A percentile compares a stretch with the other conserved stretches of the same genome.
Conservation (phyloP, 768 basidiomycete species). For the Tubosaeta brunneosetosa region DNA sequence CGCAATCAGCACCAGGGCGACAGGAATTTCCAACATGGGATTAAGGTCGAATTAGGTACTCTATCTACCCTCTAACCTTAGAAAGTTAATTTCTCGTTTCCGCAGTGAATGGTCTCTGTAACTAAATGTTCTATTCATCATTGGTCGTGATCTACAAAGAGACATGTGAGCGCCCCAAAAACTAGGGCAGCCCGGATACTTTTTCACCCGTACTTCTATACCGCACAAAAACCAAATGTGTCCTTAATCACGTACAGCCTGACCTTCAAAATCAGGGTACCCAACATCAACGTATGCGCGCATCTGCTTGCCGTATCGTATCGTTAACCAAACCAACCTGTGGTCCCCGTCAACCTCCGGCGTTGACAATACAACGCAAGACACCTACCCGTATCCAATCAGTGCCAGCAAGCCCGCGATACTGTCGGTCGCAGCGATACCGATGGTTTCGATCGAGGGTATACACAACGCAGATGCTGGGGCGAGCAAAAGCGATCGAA, state of each 20-base stretch:
- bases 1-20: too few species aligned
- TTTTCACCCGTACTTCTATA: neutral
- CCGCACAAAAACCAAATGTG: neutral
- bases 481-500: conserved; percentile 21
- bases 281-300: conserved; percentile 55
- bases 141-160: neutral
- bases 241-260: neutral
- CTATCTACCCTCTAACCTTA: too few species aligned
- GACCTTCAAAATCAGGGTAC: conserved; percentile 34
- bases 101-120: too few species aligned
- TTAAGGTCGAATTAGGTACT: too few species aligned
- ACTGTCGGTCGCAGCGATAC: conserved; percentile 47
- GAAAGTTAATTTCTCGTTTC: too few species aligned
- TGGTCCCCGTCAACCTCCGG: conserved; percentile 1
- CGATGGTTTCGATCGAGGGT: conserved; percentile 48
- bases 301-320: conserved; percentile 54
- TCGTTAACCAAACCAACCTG: conserved; percentile 50
- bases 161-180: neutral
- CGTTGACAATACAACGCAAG: neutral
- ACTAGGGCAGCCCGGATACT: neutral
- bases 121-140: too few species aligned
- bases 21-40: too few species aligned
- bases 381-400: conserved; percentile 50
- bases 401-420: conserved; percentile 43
- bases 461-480: conserved; percentile 14